Percentiles rank a stretch among this genome's conserved stretches.
phyloP scores from a whole-genome alignment of 805 yeast genomes.

The Metschnikowia arizonensis region DNA sequence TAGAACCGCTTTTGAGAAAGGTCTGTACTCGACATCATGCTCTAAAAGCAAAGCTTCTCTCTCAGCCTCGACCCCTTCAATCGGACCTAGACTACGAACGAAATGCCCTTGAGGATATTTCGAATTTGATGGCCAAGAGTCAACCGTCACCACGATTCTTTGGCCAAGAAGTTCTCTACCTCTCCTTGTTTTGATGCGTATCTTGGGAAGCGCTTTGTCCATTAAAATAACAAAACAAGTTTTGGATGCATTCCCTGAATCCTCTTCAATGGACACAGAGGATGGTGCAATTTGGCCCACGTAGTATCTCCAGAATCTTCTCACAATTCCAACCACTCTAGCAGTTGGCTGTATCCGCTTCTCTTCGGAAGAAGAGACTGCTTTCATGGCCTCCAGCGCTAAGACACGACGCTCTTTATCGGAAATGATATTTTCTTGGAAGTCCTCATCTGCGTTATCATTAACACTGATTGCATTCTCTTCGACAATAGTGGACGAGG shows the following conservation, averaged over 20 bases:
- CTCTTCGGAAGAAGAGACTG: conserved; percentile 42
- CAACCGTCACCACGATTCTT: conserved; percentile 88
- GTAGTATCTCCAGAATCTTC: conserved; percentile 93
- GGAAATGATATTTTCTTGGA: conserved; percentile 48
- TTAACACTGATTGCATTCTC: conserved; percentile 60
- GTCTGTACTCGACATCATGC: conserved; percentile 95
- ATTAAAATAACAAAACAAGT: conserved; percentile 80
- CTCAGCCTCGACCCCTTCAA: conserved; percentile 92
- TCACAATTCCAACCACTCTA: conserved; percentile 77
- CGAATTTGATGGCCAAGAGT: conserved; percentile 83
- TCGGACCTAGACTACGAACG: conserved; percentile 81
- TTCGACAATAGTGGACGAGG: conserved; percentile 74
- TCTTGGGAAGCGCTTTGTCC: conserved; percentile 85
- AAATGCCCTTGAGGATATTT: conserved; percentile 93
- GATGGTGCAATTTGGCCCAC: conserved; percentile 89
- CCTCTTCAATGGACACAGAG: conserved; percentile 54
- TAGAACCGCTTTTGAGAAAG: conserved; percentile 86
- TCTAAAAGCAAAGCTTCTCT: conserved; percentile 91
- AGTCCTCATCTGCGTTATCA: conserved; percentile 56
- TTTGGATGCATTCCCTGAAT: conserved; percentile 61
- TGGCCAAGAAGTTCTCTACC: conserved; percentile 79
- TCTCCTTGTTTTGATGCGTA: conserved; percentile 83
- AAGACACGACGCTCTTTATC: conserved; percentile 69
- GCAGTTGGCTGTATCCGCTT: conserved; percentile 84
- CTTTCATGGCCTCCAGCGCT: conserved; percentile 70